Evolutionary conservation across 108 stramenopile species (phyloP).

Genomic region (Fistulifera pelliculosa): DNA sequence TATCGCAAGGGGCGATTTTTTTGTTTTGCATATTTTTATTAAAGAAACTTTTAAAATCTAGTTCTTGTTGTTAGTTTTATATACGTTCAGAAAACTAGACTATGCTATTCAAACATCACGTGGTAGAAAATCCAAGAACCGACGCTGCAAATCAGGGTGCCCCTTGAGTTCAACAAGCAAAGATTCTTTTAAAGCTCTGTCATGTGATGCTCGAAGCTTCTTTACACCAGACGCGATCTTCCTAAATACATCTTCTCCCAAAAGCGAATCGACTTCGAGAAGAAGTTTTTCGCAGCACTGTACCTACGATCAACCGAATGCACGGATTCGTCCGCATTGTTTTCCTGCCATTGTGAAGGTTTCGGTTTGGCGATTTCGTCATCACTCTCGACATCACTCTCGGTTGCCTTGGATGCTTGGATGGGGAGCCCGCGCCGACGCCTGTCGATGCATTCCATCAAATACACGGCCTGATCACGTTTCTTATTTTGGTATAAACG

Average conservation of each 20-base stretch:
- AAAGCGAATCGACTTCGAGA: slow-evolving; percentile 31
- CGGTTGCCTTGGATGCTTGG: slow-evolving; percentile 2
- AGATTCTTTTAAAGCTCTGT: slow-evolving; percentile 19
- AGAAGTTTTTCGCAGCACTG: slow-evolving; percentile 41
- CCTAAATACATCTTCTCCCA: slow-evolving; percentile 44
- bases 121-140: slow-evolving; percentile 55
- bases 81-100: neutral
- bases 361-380: slow-evolving; percentile 2
- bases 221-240: slow-evolving; percentile 38
- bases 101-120: slow-evolving; percentile 11
- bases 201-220: slow-evolving; percentile 20
- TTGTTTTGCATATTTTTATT: too few relatives aligned
- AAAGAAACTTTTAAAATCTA: too few relatives aligned
- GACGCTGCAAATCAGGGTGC: slow-evolving; percentile 37
- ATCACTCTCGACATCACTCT: slow-evolving; percentile 13
- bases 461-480: slow-evolving; percentile 66
- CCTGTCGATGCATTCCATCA: slow-evolving; percentile 68
- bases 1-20: too few relatives aligned
- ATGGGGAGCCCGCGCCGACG: slow-evolving; percentile 16
- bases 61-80: too few relatives aligned
- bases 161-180: slow-evolving; percentile 38
- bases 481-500: slow-evolving; percentile 69
- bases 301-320: slow-evolving; percentile 37
- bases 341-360: slow-evolving; percentile 30
- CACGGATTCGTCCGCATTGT: slow-evolving; percentile 32